Conservation (phyloP, 116 monocot genomes). For the Posidonia oceanica region DNA sequence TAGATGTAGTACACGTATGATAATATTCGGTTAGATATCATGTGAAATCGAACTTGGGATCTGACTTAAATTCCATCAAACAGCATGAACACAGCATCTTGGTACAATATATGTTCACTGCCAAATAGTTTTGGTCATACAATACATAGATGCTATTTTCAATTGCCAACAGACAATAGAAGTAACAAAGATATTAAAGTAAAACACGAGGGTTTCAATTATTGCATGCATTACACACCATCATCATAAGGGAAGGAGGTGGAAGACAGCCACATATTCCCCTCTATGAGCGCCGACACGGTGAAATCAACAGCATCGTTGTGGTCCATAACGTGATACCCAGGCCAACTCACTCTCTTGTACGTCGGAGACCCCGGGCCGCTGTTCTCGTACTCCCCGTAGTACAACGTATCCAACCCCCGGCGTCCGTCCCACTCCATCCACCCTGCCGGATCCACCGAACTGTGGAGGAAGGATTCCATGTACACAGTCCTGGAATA, state of each 20-base stretch:
- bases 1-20: too few species aligned
- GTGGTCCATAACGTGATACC: slow-evolving; percentile 12
- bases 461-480: slow-evolving; percentile 32
- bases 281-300: slow-evolving; percentile 18
- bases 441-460: slow-evolving; percentile 51
- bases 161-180: too few species aligned
- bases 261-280: slow-evolving; percentile 23
- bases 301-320: slow-evolving; percentile 16
- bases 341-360: slow-evolving; percentile 14
- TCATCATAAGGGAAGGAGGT: slow-evolving; percentile 28
- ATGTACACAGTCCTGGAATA: slow-evolving; percentile 57
- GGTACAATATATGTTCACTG: too few species aligned
- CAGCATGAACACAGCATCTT: too few species aligned
- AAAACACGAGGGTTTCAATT: too few species aligned
- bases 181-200: too few species aligned
- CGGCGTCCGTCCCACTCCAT: slow-evolving; percentile 17
- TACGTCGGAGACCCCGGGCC: slow-evolving; percentile 13
- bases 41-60: too few species aligned
- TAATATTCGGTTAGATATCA: too few species aligned
- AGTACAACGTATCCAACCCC: slow-evolving; percentile 20
- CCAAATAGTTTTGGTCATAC: too few species aligned
- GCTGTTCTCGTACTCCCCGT: slow-evolving; percentile 19
- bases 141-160: too few species aligned
- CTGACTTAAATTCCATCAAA: too few species aligned
- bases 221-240: not conserved